Evolutionary conservation across 208 protist species (phyloP).

Genomic region (Crithidia bombi): DNA sequence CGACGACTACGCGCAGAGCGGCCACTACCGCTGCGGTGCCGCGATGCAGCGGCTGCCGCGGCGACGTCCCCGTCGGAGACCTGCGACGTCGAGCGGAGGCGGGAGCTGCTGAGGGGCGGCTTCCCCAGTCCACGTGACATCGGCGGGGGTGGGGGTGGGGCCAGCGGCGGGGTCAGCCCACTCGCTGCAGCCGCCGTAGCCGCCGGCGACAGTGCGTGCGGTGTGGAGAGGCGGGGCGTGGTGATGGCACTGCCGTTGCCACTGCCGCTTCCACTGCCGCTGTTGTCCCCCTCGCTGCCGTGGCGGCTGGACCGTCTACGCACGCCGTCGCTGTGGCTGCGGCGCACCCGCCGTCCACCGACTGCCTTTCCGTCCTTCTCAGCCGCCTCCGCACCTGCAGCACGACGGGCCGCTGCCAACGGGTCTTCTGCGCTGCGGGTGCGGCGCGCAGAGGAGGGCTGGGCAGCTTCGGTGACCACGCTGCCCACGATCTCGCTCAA

Average conservation of each 20-base stretch:
- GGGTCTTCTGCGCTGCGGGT: slow-evolving; percentile 39
- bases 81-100: slow-evolving; percentile 24
- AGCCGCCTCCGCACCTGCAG: not conserved
- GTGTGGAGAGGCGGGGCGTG: slow-evolving; percentile 9
- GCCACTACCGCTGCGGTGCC: slow-evolving; percentile 27
- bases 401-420: slow-evolving; percentile 10
- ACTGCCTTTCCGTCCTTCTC: not conserved
- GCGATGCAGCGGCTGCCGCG: slow-evolving; percentile 1
- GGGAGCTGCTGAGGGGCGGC: slow-evolving; percentile 60
- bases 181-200: slow-evolving; percentile 12
- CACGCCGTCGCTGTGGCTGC: slow-evolving; percentile 31
- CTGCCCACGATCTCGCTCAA: not conserved
- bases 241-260: slow-evolving; percentile 4
- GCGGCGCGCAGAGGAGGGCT: slow-evolving; percentile 7
- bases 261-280: not conserved
- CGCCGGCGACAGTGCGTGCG: slow-evolving; percentile 22
- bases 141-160: slow-evolving; percentile 25
- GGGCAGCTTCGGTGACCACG: not conserved
- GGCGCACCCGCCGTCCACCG: slow-evolving; percentile 9
- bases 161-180: slow-evolving; percentile 28
- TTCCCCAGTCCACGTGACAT: slow-evolving; percentile 43
- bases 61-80: not conserved
- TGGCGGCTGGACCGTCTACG: slow-evolving; percentile 8
- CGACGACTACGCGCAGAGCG: slow-evolving; percentile 18
- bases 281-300: not conserved